phyloP scores from a whole-genome alignment of 768 basidiomycete species.

The Termitomyces sp. region DNA sequence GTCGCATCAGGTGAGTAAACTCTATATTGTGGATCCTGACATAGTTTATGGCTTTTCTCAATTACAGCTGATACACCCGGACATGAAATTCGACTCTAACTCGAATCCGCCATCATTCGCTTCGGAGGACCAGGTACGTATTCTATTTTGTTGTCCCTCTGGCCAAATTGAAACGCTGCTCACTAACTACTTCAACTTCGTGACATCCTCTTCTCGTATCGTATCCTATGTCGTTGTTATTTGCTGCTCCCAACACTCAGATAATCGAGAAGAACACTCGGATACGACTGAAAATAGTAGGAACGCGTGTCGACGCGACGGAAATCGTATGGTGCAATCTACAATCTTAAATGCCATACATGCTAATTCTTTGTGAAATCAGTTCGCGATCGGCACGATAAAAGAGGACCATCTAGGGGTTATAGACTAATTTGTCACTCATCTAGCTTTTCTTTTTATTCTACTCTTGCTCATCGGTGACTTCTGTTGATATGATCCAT shows the following conservation, averaged over 20 bases:
- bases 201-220: not conserved
- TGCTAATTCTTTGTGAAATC: not conserved
- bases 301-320: conserved; percentile 94
- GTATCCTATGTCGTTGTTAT: not conserved
- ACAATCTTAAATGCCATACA: not conserved
- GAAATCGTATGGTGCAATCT: conserved; percentile 70
- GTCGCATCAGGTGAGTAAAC: conserved; percentile 76
- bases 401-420: conserved; percentile 98
- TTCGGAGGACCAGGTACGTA: conserved; percentile 77
- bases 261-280: conserved; percentile 92
- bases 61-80: conserved; percentile 84
- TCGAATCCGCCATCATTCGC: conserved; percentile 96
- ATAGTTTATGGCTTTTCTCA: not conserved
- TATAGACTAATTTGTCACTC: conserved; percentile 49
- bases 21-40: not conserved
- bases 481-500: no score
- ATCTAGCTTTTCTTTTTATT: not conserved
- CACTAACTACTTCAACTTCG: not conserved
- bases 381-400: conserved; percentile 98
- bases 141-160: not conserved
- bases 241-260: conserved; percentile 28
- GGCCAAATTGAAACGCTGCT: not conserved
- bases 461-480: no score
- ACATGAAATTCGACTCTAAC: conserved; percentile 93
- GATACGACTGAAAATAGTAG: conserved; percentile 95